Evolutionary conservation across 768 basidiomycete genomes (phyloP).

Genomic region (Lactarius trivialis): DNA sequence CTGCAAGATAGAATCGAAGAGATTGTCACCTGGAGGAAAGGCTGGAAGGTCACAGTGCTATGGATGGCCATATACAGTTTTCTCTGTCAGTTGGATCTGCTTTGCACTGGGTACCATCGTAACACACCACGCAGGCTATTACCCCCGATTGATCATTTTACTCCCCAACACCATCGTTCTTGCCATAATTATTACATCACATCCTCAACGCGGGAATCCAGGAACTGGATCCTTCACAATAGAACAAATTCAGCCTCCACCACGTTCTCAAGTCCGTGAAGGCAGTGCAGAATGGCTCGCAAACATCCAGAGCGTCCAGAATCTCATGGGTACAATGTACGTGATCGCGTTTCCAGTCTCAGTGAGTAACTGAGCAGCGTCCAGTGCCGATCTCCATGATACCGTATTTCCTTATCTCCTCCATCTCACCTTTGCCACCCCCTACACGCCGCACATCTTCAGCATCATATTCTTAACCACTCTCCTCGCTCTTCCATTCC

Average conservation of each 20-base stretch:
- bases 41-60: conserved; percentile 60
- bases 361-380: background rate
- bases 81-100: conserved; percentile 50
- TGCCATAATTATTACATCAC: conserved; percentile 56
- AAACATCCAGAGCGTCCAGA: conserved; percentile 85
- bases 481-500: conserved; percentile 35
- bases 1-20: conserved; percentile 84
- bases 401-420: conserved; percentile 43
- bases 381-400: conserved; percentile 59
- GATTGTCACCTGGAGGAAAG: conserved; percentile 72
- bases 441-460: conserved; percentile 50
- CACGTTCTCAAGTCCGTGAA: conserved; percentile 41
- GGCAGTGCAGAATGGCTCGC: conserved; percentile 77
- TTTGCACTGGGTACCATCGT: background rate
- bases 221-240: background rate
- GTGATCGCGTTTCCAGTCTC: conserved; percentile 27
- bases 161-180: conserved; percentile 61
- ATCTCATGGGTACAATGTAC: conserved; percentile 80
- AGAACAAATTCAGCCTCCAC: conserved; percentile 28
- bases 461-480: conserved; percentile 41
- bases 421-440: conserved; percentile 45
- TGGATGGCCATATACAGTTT: conserved; percentile 79
- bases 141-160: conserved; percentile 63
- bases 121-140: conserved; percentile 49
- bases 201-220: conserved; percentile 37